Percentiles rank a stretch among this genome's conserved stretches.
These are phyloP conservation scores for Astrocystis sublimbata DNA, from an alignment of 495 filamentous ascomycete species.

Conservation along the genomic window DNA sequence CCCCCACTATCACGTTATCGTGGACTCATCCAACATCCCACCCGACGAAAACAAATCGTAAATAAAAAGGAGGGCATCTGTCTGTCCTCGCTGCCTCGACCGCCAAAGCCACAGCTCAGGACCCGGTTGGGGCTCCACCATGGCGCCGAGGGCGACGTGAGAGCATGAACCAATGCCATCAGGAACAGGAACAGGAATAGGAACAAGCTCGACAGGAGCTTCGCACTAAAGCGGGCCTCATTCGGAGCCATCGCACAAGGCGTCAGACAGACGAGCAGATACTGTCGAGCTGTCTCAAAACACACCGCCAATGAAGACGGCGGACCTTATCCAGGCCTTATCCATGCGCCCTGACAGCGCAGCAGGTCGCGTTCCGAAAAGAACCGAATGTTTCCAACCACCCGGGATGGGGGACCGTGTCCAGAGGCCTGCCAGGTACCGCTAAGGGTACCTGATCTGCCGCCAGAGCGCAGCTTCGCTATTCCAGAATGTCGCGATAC, in stretches of 20 bases:
- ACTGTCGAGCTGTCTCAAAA: background rate
- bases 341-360: background rate
- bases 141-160: background rate
- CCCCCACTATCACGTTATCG: conserved; percentile 5
- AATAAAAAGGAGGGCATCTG: background rate
- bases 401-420: background rate
- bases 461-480: no score
- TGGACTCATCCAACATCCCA: conserved; percentile 3
- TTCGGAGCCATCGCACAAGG: no score
- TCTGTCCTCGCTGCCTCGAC: background rate
- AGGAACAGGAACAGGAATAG: no score
- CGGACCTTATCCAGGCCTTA: background rate
- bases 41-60: conserved; percentile 5
- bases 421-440: background rate
- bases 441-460: no score
- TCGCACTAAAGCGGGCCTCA: no score
- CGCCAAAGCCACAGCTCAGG: background rate
- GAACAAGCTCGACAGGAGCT: no score
- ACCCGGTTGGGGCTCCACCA: background rate
- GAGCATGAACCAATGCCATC: background rate
- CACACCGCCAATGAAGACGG: background rate
- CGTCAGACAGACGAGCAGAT: no score
- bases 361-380: conserved; percentile 2
- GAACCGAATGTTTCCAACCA: background rate
- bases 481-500: no score